Evolutionary conservation across 2,329 filamentous ascomycete genomes (phyloP), one percentile per base, ranked within the genome.

Genomic region (Colletotrichum neosansevieriae): DNA sequence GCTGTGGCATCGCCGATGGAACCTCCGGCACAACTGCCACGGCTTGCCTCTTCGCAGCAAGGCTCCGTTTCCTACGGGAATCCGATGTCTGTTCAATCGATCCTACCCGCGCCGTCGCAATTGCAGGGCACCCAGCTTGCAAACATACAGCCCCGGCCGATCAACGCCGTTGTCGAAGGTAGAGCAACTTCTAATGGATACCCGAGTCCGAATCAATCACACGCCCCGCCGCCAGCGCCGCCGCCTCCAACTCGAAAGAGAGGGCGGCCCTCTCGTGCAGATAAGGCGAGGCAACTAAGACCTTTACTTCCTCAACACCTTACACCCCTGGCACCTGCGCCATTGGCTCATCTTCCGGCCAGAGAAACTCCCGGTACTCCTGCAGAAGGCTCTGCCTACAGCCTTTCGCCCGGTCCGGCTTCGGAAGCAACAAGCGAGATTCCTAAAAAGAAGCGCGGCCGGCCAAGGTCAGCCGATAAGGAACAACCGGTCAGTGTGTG

Each of bases 201-300:
- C 42, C 34, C 54, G 24, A 42, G 59, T 47, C n/a, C 36, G 21
- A 42, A 50, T 56, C 34, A 65, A 13, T 53, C 67, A 24, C 70
- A 64, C 9, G 63, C 29, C 6, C 60, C 21, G 44, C 62, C 29
- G 29, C 29, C 7, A 29, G 29, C 29, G 29, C 29, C 29, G 19
- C 21, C 67, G 15, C 47, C 44, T 45, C 53, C 63, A 2, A 69
- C 76, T n/a, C 82, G 79, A 71, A 84, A 84, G 73, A 79, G 83
- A 67, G 83, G 83, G 2, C 78, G 83, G 44, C 83, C 83, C 4
- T 80, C 83, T 11, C 80, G 82, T 62, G 78, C 80, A 12, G 83
- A 84, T 62, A 82, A 80, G 71, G 80, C 76, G 13, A 77, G 71
- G 12, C 73, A 76, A 56, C 73, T 76, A 6, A 74, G 71, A 17